These are phyloP conservation scores for Cercospora sesami DNA, from an alignment of 2,329 filamentous ascomycete genomes.

Conservation along the genomic window DNA sequence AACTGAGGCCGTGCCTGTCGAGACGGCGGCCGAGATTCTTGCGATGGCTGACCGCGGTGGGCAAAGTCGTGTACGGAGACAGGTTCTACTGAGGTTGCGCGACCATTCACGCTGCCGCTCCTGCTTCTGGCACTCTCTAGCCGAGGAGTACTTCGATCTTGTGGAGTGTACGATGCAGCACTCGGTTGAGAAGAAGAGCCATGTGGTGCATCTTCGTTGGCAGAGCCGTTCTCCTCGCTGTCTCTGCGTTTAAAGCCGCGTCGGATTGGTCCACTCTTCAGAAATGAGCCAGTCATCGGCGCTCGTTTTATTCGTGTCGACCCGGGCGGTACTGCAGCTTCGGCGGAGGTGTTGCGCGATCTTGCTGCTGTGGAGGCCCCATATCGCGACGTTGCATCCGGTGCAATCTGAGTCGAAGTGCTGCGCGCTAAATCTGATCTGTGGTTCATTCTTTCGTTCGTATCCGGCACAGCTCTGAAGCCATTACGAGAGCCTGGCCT, in stretches of 20 bases:
- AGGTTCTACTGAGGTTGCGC: constrained; percentile 38
- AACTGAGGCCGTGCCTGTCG: constrained; percentile 31
- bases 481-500: constrained; percentile 37
- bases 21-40: constrained; percentile 31
- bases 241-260: constrained; percentile 65
- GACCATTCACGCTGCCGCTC: constrained; percentile 36
- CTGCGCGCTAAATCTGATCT: constrained; percentile 32
- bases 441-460: constrained; percentile 24
- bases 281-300: constrained; percentile 73
- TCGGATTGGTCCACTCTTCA: constrained; percentile 72
- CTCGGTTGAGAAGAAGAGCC: constrained; percentile 36
- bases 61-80: constrained; percentile 42
- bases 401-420: constrained; percentile 50
- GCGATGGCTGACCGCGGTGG: constrained; percentile 26
- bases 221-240: constrained; percentile 49
- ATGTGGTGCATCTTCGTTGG: constrained; percentile 37
- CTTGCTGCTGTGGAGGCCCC: constrained; percentile 50
- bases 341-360: constrained; percentile 53
- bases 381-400: constrained; percentile 47
- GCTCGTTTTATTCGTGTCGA: constrained; percentile 77
- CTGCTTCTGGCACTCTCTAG: constrained; percentile 32
- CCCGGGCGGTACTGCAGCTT: constrained; percentile 66
- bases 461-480: constrained; percentile 21
- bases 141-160: constrained; percentile 31
- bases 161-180: constrained; percentile 32